A percentile compares a stretch with the other conserved stretches of the same genome.
Conservation (phyloP, 352 stramenopile genomes). For the Globisporangium radiosum region DNA sequence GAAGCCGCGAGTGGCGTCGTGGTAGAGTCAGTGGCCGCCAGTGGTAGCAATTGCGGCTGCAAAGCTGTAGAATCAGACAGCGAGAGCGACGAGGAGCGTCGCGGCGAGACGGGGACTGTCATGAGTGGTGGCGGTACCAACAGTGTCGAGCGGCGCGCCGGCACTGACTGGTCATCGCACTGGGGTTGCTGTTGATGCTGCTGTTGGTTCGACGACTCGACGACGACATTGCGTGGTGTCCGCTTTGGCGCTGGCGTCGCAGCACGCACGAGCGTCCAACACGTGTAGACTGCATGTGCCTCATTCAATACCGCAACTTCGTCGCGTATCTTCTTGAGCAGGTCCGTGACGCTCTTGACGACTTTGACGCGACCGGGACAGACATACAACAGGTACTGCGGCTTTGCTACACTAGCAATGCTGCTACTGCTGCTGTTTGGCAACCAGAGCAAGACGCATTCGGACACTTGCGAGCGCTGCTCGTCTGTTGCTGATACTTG, state of each 20-base stretch:
- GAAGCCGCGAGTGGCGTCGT: too few species aligned
- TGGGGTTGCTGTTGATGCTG: not conserved
- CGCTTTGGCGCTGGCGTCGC: too few species aligned
- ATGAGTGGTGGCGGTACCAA: too few species aligned
- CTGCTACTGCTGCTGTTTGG: constrained; percentile 5
- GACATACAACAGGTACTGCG: constrained; percentile 48
- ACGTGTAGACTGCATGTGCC: constrained; percentile 23
- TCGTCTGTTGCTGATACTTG: too few species aligned
- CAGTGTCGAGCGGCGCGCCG: too few species aligned
- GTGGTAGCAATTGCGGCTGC: too few species aligned
- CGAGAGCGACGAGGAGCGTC: too few species aligned
- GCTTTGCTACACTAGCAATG: constrained; percentile 4
- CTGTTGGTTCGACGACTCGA: not conserved
- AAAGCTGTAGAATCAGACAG: too few species aligned
- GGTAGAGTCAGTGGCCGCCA: too few species aligned
- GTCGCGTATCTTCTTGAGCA: constrained; percentile 48
- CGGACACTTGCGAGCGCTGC: not conserved
- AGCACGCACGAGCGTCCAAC: constrained; percentile 25
- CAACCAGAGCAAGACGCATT: constrained; percentile 45
- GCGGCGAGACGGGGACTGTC: not conserved
- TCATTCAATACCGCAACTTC: constrained; percentile 26
- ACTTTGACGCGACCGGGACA: constrained; percentile 64
- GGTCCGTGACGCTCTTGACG: constrained; percentile 37
- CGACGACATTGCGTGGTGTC: too few species aligned
- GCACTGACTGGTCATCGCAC: too few species aligned